These are phyloP conservation scores for Diaporthe sp. DNA, from an alignment of 2,329 filamentous ascomycete species.

Conservation along the genomic window DNA sequence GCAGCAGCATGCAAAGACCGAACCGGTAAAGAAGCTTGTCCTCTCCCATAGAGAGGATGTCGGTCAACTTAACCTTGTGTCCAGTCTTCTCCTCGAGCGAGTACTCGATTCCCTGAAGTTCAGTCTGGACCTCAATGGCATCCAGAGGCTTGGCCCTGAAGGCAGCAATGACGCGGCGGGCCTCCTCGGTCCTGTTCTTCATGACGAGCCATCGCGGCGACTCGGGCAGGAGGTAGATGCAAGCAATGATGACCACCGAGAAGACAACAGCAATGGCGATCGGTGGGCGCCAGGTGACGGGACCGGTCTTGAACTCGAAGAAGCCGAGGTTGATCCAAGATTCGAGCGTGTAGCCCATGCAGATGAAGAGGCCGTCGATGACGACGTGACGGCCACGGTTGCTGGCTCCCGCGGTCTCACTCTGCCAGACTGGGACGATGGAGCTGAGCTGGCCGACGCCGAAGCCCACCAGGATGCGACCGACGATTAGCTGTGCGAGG, in stretches of 20 bases:
- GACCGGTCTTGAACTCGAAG: conserved; percentile 42
- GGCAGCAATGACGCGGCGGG: conserved; percentile 40
- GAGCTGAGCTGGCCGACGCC: conserved; percentile 61
- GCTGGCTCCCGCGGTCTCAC: conserved; percentile 44
- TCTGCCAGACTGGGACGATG: conserved; percentile 55
- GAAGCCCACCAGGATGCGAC: conserved; percentile 64
- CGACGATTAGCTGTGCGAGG: conserved; percentile 64
- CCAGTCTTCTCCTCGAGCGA: conserved; percentile 51
- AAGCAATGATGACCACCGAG: conserved; percentile 37
- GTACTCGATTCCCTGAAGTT: conserved; percentile 41
- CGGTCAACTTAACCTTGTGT: conserved; percentile 54
- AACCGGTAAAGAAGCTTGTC: conserved; percentile 67
- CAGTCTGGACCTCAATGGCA: conserved; percentile 40
- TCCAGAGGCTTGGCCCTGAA: conserved; percentile 40
- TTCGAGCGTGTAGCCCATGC: conserved; percentile 41
- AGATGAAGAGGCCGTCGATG: conserved; percentile 44
- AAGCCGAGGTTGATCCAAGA: conserved; percentile 44
- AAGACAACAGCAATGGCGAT: conserved; percentile 41
- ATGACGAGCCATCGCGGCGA: conserved; percentile 43
- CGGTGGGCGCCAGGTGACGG: conserved; percentile 43
- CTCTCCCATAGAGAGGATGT: conserved; percentile 64
- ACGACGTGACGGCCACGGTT: conserved; percentile 46
- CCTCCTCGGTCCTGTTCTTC: conserved; percentile 39
- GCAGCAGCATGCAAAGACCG: conserved; percentile 62
- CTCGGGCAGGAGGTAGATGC: conserved; percentile 42